A percentile compares a stretch with the other conserved stretches of the same genome.
These are phyloP conservation scores for Neurospora pannonica DNA, from an alignment of 495 filamentous ascomycete genomes.

Conservation along the genomic window DNA sequence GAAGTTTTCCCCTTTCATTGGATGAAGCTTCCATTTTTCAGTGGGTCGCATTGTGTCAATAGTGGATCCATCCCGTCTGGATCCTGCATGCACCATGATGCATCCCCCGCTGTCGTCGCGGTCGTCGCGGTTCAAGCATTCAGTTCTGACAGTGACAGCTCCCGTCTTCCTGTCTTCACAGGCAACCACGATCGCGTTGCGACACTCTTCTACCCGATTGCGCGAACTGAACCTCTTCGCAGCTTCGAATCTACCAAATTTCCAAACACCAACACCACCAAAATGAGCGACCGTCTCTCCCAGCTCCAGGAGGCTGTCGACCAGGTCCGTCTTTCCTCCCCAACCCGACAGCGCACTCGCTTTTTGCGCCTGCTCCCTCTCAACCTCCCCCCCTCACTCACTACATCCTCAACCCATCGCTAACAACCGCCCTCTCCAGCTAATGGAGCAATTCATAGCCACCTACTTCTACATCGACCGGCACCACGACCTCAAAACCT, in stretches of 20 bases:
- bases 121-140: neutral
- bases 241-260: neutral
- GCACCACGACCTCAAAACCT: constrained; percentile 66
- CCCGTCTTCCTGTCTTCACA: neutral
- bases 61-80: neutral
- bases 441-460: constrained; percentile 83
- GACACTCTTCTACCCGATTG: neutral
- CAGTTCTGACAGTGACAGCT: neutral
- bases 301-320: constrained; percentile 94
- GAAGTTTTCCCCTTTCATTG: neutral
- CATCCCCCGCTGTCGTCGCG: neutral
- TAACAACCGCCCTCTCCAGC: constrained; percentile 51
- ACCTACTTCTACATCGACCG: constrained; percentile 71
- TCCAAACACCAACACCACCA: constrained; percentile 2
- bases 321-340: constrained; percentile 44
- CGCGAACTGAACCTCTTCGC: neutral
- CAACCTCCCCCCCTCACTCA: too few relatives aligned
- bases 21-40: neutral
- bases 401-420: too few relatives aligned
- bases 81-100: neutral
- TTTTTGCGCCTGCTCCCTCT: too few relatives aligned
- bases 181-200: neutral
- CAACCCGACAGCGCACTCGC: too few relatives aligned
- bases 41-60: neutral
- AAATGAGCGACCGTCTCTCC: constrained; percentile 84